Evolutionary conservation across 768 basidiomycete genomes (phyloP).

Genomic region (Serendipita sp.): DNA sequence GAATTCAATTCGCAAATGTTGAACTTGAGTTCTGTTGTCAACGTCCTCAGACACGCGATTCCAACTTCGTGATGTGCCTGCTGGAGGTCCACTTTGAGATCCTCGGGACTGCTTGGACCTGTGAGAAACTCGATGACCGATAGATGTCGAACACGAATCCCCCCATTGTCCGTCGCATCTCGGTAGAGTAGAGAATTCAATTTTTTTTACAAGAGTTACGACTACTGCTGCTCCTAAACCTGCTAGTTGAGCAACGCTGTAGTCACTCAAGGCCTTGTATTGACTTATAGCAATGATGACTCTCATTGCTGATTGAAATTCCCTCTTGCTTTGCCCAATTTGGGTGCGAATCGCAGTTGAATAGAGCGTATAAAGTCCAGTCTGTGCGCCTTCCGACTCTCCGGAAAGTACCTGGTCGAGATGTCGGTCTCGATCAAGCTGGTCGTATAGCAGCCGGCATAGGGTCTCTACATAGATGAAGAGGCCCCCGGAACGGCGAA

Average conservation of each 20-base stretch:
- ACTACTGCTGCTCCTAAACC: neutral
- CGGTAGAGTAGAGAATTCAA: neutral
- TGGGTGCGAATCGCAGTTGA: neutral
- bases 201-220: neutral
- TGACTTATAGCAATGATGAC: neutral
- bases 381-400: neutral
- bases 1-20: constrained; percentile 7
- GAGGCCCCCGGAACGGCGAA: neutral
- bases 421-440: neutral
- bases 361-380: neutral
- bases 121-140: neutral
- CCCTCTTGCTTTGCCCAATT: neutral
- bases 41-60: neutral
- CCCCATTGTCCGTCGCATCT: neutral
- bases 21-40: constrained; percentile 1
- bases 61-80: neutral
- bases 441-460: neutral
- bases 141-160: neutral
- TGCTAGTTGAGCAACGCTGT: neutral
- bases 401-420: neutral
- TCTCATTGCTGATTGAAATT: neutral
- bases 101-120: neutral
- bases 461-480: neutral
- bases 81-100: neutral
- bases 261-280: neutral